Evolutionary conservation across 257 asterid species (phyloP).

Genomic region (Fraxinus americana): DNA sequence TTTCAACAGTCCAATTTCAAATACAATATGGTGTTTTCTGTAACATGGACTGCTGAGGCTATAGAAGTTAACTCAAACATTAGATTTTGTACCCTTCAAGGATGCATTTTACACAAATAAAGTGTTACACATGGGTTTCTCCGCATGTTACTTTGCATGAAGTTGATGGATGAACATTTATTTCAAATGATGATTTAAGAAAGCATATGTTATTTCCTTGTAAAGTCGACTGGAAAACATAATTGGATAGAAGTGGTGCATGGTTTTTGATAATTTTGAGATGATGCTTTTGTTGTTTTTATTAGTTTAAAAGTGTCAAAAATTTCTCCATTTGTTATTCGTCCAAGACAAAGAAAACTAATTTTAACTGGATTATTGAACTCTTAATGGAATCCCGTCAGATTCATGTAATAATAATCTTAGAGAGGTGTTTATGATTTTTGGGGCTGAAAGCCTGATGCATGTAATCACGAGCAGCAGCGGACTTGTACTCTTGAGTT

Average conservation of each 20-base stretch:
- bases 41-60: neutral
- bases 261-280: constrained; percentile 15
- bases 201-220: constrained; percentile 48
- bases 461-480: constrained; percentile 39
- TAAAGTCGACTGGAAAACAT: constrained; percentile 35
- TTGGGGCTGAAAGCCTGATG: constrained; percentile 23
- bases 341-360: neutral
- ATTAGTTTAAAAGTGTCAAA: neutral
- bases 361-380: neutral
- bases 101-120: neutral
- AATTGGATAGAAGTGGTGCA: constrained; percentile 41
- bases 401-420: constrained; percentile 5
- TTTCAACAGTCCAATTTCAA: neutral
- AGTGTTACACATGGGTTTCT: neutral
- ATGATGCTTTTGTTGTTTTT: constrained; percentile 10
- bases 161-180: constrained; percentile 33
- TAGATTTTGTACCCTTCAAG: constrained; percentile 9
- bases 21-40: neutral
- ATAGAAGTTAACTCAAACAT: neutral
- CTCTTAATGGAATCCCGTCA: neutral
- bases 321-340: neutral
- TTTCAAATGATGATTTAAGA: constrained; percentile 29
- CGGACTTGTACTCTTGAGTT: constrained; percentile 86
- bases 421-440: constrained; percentile 13
- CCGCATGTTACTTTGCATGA: constrained; percentile 25